Evolutionary conservation across 2,329 filamentous ascomycete species (phyloP).

Genomic region (Aulographum hederae): DNA sequence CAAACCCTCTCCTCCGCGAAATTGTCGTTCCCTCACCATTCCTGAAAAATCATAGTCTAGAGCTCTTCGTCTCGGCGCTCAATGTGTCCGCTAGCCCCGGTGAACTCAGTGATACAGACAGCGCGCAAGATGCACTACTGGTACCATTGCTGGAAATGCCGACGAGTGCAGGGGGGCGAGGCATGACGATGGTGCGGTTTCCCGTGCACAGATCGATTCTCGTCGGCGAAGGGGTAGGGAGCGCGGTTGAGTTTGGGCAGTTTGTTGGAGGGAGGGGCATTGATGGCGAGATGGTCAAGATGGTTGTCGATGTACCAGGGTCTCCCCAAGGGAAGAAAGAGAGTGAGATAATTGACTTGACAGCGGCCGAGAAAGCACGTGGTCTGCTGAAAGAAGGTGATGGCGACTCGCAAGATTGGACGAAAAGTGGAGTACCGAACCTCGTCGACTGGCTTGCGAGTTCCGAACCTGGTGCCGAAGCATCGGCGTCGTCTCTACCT

Average conservation of each 20-base stretch:
- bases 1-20: slow-evolving; percentile 37
- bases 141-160: slow-evolving; percentile 56
- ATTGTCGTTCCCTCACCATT: slow-evolving; percentile 44
- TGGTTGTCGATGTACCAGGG: slow-evolving; percentile 38
- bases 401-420: neutral
- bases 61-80: slow-evolving; percentile 37
- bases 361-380: too few species aligned
- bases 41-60: slow-evolving; percentile 42
- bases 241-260: slow-evolving; percentile 35
- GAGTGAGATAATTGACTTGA: too few species aligned
- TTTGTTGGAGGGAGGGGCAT: slow-evolving; percentile 17
- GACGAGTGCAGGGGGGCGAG: slow-evolving; percentile 27
- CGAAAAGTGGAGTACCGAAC: neutral
- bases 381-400: neutral
- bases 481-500: slow-evolving; percentile 17
- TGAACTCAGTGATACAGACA: slow-evolving; percentile 20
- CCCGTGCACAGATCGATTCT: slow-evolving; percentile 72
- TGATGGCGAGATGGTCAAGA: slow-evolving; percentile 23
- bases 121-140: slow-evolving; percentile 44
- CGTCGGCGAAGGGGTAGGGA: slow-evolving; percentile 53
- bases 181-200: slow-evolving; percentile 22
- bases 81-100: slow-evolving; percentile 25
- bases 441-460: neutral
- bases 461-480: slow-evolving; percentile 1
- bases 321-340: neutral